Base-by-base conservation (phyloP, 352 stramenopile genomes). In the Globisporangium middletonii region DNA sequence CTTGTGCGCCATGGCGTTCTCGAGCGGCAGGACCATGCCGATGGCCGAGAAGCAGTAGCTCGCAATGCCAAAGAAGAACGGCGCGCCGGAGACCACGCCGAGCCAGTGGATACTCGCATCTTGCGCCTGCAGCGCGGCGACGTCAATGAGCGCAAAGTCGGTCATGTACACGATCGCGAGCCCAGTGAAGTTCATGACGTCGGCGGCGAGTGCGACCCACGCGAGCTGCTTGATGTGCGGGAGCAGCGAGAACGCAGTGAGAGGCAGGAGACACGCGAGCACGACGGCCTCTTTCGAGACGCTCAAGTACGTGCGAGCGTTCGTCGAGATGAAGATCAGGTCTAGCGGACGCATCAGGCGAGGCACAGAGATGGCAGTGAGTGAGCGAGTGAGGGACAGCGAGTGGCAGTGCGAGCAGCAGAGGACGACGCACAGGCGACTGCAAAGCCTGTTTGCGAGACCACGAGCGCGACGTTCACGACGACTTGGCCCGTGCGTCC, bases 381-480 rank as follows among this genome's bases (percentile, higher is more conserved):
- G 23, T 23, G 23, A 23, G 23, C 23, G 23, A 23, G 23, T 23
- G 23, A 23, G 23, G 23, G 23, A 23, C 23, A 23, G 23, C 23
- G 23, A 23, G 23, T 23, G 23, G 23, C 23, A 23, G 23, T 23
- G 23, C 23, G 23, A 23, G 23, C 23, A 23, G 23, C 23, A 23
- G 23, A 23, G 23, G 16, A 46, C 42, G 37, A 69, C 75, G 50
- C 68, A 88, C 78, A 97, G 1, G 89, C 88, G 16, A 91, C 90
- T 38, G 79, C 92, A 62, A 97, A 97, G 15, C 89, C 83, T 7
- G 79, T 83, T 67, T 97, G 91, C 28, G 74, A 89, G 48, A 97
- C 74, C 15, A 95, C 81, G 6, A 97, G 73, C 41, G 84, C 88
- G 18, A 77, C 62, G 71, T 97, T 92, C 18, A 97, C 88, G 12